Percentiles rank a stretch among this genome's conserved stretches.
Evolutionary conservation across 768 basidiomycete genomes (phyloP).

Genomic region (Neoboletus subvelutipes): DNA sequence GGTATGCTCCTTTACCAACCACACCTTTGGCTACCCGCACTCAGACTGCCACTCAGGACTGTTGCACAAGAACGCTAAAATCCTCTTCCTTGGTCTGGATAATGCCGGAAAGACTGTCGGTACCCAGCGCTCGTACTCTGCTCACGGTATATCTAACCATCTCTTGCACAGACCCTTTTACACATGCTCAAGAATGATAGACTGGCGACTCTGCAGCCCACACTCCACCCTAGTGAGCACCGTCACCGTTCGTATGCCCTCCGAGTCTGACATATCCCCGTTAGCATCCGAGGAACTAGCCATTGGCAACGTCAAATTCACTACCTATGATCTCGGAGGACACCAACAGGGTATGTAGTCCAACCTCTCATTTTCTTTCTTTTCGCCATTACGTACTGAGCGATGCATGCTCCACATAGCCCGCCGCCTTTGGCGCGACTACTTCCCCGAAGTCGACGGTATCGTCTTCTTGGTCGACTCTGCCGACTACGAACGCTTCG

Average conservation of each 20-base stretch:
- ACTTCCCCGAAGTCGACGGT: conserved; percentile 99
- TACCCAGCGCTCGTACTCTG: conserved; percentile 1
- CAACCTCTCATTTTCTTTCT: not conserved
- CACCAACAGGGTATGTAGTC: conserved; percentile 81
- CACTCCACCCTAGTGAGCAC: conserved; percentile 92
- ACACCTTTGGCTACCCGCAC: not conserved
- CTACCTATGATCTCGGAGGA: conserved; percentile 96
- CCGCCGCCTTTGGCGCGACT: conserved; percentile 98
- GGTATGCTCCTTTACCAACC: conserved; percentile 50
- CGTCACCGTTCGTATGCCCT: not conserved
- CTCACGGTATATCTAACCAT: conserved; percentile 3
- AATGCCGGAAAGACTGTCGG: conserved; percentile 98
- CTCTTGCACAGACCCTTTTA: conserved; percentile 68
- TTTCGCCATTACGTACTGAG: not conserved
- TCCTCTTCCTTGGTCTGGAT: conserved; percentile 97
- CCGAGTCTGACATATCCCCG: conserved; percentile 9
- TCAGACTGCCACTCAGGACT: conserved; percentile 54
- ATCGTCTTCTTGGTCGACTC: conserved; percentile 98
- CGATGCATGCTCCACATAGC: conserved; percentile 42
- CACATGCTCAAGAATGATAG: conserved; percentile 99
- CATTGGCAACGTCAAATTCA: conserved; percentile 99
- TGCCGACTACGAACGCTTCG: conserved; percentile 94
- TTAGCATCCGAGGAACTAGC: conserved; percentile 97
- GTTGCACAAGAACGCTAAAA: conserved; percentile 98
- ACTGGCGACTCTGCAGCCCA: conserved; percentile 95